Evolutionary conservation across 257 asterid species (phyloP).

Genomic region (Solanum rostratum): DNA sequence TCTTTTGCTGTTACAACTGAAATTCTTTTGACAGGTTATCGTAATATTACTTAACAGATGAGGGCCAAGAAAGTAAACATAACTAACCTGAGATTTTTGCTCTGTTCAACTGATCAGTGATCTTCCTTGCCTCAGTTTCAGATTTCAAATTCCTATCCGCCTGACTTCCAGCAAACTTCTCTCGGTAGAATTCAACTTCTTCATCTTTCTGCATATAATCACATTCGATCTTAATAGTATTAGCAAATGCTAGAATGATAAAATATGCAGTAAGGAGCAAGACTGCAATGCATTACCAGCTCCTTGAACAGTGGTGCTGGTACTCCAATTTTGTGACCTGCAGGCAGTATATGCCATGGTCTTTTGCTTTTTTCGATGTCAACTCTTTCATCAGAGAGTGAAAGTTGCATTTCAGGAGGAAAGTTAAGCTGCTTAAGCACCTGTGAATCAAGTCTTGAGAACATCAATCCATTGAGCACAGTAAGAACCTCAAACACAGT

Average conservation of each 20-base stretch:
- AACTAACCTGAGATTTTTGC: constrained; percentile 59
- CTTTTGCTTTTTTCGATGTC: constrained; percentile 63
- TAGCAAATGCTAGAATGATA: not conserved
- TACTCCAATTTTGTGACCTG: constrained; percentile 82
- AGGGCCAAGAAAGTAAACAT: not conserved
- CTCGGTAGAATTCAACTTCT: constrained; percentile 49
- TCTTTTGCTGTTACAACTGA: not conserved
- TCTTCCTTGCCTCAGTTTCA: constrained; percentile 51
- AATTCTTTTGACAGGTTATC: not conserved
- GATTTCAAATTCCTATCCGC: constrained; percentile 58
- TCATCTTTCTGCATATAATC: constrained; percentile 59
- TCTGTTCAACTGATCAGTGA: constrained; percentile 51
- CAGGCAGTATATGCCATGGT: constrained; percentile 79
- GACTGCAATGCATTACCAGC: constrained; percentile 37
- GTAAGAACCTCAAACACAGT: not conserved
- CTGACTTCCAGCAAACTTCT: constrained; percentile 88
- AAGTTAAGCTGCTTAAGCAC: constrained; percentile 93
- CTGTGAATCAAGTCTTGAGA: constrained; percentile 17
- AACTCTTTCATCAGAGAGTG: constrained; percentile 62
- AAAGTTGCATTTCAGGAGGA: constrained; percentile 43
- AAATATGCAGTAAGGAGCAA: not conserved
- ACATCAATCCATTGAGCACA: not conserved
- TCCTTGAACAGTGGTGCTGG: constrained; percentile 75
- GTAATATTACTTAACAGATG: not conserved
- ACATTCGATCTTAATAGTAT: not conserved